Conservation (phyloP, 2,329 filamentous ascomycete genomes). For the Cladosporium austrohemisphaericum region DNA sequence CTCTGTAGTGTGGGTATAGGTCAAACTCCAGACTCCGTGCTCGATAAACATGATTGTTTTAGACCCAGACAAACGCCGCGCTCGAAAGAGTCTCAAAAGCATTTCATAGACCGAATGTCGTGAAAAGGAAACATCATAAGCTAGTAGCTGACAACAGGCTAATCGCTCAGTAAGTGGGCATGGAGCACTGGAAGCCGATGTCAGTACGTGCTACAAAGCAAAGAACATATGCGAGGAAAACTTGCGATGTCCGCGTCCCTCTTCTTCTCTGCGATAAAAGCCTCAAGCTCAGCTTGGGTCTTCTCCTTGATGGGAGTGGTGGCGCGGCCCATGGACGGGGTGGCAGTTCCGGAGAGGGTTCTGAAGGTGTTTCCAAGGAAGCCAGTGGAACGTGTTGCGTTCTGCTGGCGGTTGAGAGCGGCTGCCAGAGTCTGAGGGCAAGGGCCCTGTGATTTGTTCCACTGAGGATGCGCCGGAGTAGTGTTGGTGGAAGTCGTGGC, state of each 20-base stretch:
- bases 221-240: not conserved
- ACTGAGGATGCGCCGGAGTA: conserved; percentile 1
- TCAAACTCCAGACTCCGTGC: conserved; percentile 7
- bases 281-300: conserved; percentile 26
- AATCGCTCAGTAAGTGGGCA: conserved; percentile 18
- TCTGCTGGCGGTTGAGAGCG: conserved; percentile 13
- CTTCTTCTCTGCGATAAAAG: conserved; percentile 28
- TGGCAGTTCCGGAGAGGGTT: conserved; percentile 16
- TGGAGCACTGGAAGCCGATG: conserved; percentile 17
- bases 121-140: not conserved
- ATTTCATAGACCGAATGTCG: no score
- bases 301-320: conserved; percentile 20
- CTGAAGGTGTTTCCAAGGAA: conserved; percentile 28
- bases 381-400: conserved; percentile 6
- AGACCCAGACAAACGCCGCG: conserved; percentile 5
- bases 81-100: no score
- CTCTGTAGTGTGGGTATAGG: conserved; percentile 9
- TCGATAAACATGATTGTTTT: conserved; percentile 1
- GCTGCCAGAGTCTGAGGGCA: conserved; percentile 7
- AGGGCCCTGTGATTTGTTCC: conserved; percentile 3
- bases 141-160: not conserved
- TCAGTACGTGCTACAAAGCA: conserved; percentile 7
- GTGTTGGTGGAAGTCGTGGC: not conserved
- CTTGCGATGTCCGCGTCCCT: conserved; percentile 30
- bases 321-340: conserved; percentile 18